Evolutionary conservation across 768 basidiomycete genomes (phyloP).

Genomic region (Pleurotus tuoliensis): DNA sequence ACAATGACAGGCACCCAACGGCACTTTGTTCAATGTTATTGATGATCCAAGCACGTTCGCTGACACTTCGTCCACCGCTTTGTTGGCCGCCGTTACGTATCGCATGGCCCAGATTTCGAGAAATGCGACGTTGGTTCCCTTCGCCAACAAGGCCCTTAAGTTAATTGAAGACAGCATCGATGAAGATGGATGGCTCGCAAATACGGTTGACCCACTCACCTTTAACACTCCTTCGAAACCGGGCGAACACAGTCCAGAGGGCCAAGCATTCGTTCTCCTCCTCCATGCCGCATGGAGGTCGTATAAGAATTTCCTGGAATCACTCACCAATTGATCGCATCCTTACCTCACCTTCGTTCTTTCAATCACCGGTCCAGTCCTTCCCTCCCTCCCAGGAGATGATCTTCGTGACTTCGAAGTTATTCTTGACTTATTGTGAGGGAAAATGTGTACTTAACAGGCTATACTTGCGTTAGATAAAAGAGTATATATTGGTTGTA

Average conservation of each 20-base stretch:
- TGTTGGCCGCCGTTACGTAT: slow-evolving; percentile 54
- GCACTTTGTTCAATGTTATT: slow-evolving; percentile 50
- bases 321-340: neutral
- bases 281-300: slow-evolving; percentile 40
- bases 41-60: slow-evolving; percentile 45
- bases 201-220: slow-evolving; percentile 46
- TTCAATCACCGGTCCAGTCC: neutral
- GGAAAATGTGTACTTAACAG: slow-evolving; percentile 2
- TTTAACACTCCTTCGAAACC: slow-evolving; percentile 34
- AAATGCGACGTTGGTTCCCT: slow-evolving; percentile 17
- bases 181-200: slow-evolving; percentile 38
- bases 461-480: neutral
- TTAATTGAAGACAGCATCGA: slow-evolving; percentile 35
- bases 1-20: slow-evolving; percentile 32
- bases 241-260: slow-evolving; percentile 48
- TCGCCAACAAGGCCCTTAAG: slow-evolving; percentile 36
- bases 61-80: slow-evolving; percentile 53
- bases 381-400: neutral
- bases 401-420: neutral
- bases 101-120: slow-evolving; percentile 44
- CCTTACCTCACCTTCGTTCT: too few relatives aligned
- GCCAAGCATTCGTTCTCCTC: slow-evolving; percentile 55
- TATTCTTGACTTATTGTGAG: slow-evolving; percentile 6
- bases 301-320: slow-evolving; percentile 11
- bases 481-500: too few relatives aligned